Percentiles rank a stretch among this genome's conserved stretches.
Evolutionary conservation across 192 early-diverging fungal genomes (phyloP).

Genomic region (Entomortierella lignicola): DNA sequence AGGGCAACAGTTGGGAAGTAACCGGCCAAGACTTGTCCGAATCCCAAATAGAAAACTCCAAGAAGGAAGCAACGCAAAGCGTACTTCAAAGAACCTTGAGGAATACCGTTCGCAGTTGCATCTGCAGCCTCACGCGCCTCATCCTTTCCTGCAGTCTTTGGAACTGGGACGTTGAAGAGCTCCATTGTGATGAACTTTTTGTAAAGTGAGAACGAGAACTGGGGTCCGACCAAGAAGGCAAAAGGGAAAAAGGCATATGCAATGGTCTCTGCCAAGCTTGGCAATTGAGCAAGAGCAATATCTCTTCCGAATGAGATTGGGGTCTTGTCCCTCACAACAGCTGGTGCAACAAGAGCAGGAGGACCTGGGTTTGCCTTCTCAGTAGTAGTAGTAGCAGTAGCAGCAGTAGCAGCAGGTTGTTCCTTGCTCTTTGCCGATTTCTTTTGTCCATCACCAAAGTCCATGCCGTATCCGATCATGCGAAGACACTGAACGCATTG

Average conservation of each 20-base stretch:
- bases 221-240: constrained; percentile 70
- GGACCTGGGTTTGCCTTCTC: not conserved
- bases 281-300: constrained; percentile 56
- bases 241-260: constrained; percentile 68
- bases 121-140: constrained; percentile 47
- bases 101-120: constrained; percentile 39
- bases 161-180: constrained; percentile 53
- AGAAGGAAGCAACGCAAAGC: constrained; percentile 53
- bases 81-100: constrained; percentile 50
- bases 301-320: constrained; percentile 63
- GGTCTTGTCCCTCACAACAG: constrained; percentile 29
- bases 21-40: constrained; percentile 58
- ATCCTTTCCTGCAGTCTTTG: constrained; percentile 25
- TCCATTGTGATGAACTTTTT: constrained; percentile 56
- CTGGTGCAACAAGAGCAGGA: not conserved
- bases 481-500: constrained; percentile 73
- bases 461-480: constrained; percentile 72
- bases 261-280: constrained; percentile 57
- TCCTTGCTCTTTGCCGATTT: constrained; percentile 13
- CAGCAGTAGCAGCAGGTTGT: not conserved
- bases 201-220: constrained; percentile 72
- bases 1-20: constrained; percentile 59
- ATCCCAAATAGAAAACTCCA: constrained; percentile 56
- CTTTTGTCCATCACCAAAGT: constrained; percentile 66
- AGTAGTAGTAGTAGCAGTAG: not conserved